Evolutionary conservation across 2,329 filamentous ascomycete species (phyloP), one percentile per base, ranked within the genome.

Genomic region (Cryphonectria japonica): DNA sequence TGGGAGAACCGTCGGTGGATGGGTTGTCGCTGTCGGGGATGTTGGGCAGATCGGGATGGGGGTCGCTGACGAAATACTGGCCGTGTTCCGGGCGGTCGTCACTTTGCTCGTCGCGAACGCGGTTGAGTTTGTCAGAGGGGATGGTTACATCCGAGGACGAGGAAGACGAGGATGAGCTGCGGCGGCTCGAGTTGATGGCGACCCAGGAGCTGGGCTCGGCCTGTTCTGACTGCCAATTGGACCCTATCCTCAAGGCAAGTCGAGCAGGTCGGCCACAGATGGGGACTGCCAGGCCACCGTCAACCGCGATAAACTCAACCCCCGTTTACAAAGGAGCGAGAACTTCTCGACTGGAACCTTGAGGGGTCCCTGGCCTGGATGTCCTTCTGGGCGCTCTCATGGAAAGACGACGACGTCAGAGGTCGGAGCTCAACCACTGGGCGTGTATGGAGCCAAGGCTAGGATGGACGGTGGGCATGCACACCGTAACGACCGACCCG

Each of bases 11-110:
- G 8, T 19, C 16, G 37, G 26, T 37, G 32, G 62, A 37, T 5
- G 50, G 2, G 52, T n/a, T n/a, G 19, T 50, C 34, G 61, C 26
- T 32, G 46, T 22, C 32, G 11, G 60, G 41, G 41, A 64, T 70
- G 60, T 70, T 70, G 46, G 68, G 80, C 0, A 75, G 80, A 73
- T 82, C 83, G 22, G 79, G 82, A 59, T 80, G 84, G 71, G 85
- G 81, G 46, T 80, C 82, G 50, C 75, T 77, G 62, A 85, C 76
- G 0, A 85, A 77, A 29, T 76, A 78, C 4, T 75, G 75, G 69
- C 79, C 78, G 63, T 69, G 22, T 16, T 59, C 46, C n/a, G 13
- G 43, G 52, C 29, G 13, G 26, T 59, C 26, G 26, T 26, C 8
- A 7, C 29, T 29, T 7, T 59, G 54, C 26, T 19, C 29, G 46